These are phyloP conservation scores for Vitis hybrid DNA, from an alignment of 177 flowering plant species.

Conservation along the genomic window DNA sequence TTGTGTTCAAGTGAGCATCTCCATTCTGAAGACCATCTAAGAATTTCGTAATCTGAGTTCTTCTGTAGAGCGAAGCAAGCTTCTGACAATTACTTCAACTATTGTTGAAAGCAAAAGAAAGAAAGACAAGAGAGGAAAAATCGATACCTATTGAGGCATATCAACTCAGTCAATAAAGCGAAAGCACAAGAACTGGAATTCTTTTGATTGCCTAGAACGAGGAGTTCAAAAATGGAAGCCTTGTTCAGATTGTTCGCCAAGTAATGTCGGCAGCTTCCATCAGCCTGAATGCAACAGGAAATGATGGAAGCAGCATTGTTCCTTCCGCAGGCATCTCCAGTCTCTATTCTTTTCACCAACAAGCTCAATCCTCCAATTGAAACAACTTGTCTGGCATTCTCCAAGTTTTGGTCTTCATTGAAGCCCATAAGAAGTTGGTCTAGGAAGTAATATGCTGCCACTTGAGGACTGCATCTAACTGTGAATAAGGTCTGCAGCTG, in stretches of 20 bases:
- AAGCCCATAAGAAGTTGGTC: slow-evolving; percentile 60
- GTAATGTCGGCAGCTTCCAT: slow-evolving; percentile 55
- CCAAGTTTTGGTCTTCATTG: slow-evolving; percentile 51
- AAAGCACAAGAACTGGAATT: slow-evolving; percentile 26
- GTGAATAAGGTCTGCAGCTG: slow-evolving; percentile 55
- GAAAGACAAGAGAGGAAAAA: not conserved
- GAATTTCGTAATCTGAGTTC: slow-evolving; percentile 36
- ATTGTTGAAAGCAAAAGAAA: not conserved
- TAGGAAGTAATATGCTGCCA: slow-evolving; percentile 62
- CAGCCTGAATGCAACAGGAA: slow-evolving; percentile 51
- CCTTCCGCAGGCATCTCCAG: slow-evolving; percentile 42
- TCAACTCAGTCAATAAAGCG: slow-evolving; percentile 42
- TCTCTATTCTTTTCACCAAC: slow-evolving; percentile 40
- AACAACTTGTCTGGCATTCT: slow-evolving; percentile 54
- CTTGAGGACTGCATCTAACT: slow-evolving; percentile 45
- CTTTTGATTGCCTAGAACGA: slow-evolving; percentile 26
- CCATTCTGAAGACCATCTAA: slow-evolving; percentile 40
- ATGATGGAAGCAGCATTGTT: slow-evolving; percentile 36
- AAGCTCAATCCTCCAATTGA: slow-evolving; percentile 58
- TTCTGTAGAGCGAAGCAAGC: slow-evolving; percentile 25
- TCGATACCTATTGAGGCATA: slow-evolving; percentile 54
- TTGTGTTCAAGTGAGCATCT: slow-evolving; percentile 45
- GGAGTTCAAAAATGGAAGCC: slow-evolving; percentile 46
- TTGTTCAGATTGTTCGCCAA: slow-evolving; percentile 45
- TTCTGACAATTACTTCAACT: not conserved